Evolutionary conservation across 1,139 yeast species (phyloP).

Genomic region (Hanseniaspora sp.): DNA sequence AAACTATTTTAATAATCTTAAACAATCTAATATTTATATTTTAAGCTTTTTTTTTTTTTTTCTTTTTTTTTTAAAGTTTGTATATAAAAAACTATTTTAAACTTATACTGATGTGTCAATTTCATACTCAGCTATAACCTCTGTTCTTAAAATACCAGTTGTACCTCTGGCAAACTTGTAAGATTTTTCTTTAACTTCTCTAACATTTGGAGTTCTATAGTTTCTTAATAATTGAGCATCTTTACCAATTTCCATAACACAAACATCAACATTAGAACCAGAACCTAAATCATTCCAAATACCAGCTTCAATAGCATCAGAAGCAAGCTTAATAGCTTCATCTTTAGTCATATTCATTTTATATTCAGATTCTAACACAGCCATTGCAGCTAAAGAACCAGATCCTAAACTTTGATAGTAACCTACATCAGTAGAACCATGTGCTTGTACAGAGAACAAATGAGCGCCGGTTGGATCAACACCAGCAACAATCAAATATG

Average conservation of each 20-base stretch:
- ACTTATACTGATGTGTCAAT: constrained; percentile 28
- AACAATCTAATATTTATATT: neutral
- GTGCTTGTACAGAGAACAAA: constrained; percentile 87
- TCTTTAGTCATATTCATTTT: constrained; percentile 64
- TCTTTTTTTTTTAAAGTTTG: neutral
- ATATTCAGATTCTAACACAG: constrained; percentile 85
- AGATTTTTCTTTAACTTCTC: constrained; percentile 67
- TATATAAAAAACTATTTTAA: neutral
- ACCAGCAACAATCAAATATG: constrained; percentile 93
- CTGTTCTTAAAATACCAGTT: constrained; percentile 65
- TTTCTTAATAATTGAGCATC: constrained; percentile 78
- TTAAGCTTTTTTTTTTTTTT: no score
- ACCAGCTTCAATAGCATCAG: constrained; percentile 94
- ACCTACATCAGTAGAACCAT: constrained; percentile 94
- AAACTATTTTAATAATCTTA: neutral
- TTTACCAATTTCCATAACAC: constrained; percentile 89
- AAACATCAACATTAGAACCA: constrained; percentile 92
- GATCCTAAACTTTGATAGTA: constrained; percentile 87
- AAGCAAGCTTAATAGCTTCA: constrained; percentile 78
- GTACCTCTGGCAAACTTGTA: constrained; percentile 87
- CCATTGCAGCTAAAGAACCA: constrained; percentile 98
- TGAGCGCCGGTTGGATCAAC: constrained; percentile 95
- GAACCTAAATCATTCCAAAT: constrained; percentile 98
- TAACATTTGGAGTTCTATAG: constrained; percentile 79
- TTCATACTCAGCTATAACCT: constrained; percentile 57